These are phyloP conservation scores for Debaryomycetaceae sp. DNA, from an alignment of 1,139 yeast genomes.

Conservation along the genomic window DNA sequence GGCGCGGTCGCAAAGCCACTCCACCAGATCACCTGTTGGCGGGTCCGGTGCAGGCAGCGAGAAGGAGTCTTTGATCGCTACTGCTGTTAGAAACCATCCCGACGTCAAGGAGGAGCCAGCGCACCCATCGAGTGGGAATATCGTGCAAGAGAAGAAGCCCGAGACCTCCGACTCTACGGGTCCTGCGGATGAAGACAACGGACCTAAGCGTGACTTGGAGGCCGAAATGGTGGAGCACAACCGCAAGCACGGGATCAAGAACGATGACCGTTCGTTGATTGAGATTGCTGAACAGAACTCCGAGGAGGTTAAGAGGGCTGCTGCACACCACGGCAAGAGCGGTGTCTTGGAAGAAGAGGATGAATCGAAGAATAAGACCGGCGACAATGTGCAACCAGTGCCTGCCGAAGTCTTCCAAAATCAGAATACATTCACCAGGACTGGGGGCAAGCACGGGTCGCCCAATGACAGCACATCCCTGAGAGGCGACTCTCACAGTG, in stretches of 20 bases:
- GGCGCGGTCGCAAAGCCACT: no score
- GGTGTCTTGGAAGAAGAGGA: conserved; percentile 6
- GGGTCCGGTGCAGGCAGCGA: no score
- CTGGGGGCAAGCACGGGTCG: conserved; percentile 16
- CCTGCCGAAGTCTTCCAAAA: conserved; percentile 9
- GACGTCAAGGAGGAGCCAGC: conserved; percentile 20
- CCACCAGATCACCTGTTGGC: no score
- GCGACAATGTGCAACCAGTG: conserved; percentile 14
- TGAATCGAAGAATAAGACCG: conserved; percentile 1
- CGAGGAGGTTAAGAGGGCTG: conserved; percentile 17
- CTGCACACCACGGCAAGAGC: conserved; percentile 14
- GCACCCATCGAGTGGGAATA: conserved; percentile 12
- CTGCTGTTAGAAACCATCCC: conserved; percentile 18
- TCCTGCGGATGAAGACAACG: conserved; percentile 8
- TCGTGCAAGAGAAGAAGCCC: conserved; percentile 7
- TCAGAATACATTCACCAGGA: conserved; percentile 13
- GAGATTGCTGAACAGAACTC: conserved; percentile 25
- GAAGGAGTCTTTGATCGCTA: conserved; percentile 18
- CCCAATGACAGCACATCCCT: conserved; percentile 7
- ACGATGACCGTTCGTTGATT: conserved; percentile 23
- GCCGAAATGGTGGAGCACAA: conserved; percentile 24
- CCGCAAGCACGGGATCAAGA: conserved; percentile 23
- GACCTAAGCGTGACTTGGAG: conserved; percentile 15
- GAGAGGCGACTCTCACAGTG: no score
- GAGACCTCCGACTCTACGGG: conserved; percentile 10